A percentile compares a stretch with the other conserved stretches of the same genome.
Conservation (phyloP, 2,329 filamentous ascomycete genomes). For the Diaporthe sp. region DNA sequence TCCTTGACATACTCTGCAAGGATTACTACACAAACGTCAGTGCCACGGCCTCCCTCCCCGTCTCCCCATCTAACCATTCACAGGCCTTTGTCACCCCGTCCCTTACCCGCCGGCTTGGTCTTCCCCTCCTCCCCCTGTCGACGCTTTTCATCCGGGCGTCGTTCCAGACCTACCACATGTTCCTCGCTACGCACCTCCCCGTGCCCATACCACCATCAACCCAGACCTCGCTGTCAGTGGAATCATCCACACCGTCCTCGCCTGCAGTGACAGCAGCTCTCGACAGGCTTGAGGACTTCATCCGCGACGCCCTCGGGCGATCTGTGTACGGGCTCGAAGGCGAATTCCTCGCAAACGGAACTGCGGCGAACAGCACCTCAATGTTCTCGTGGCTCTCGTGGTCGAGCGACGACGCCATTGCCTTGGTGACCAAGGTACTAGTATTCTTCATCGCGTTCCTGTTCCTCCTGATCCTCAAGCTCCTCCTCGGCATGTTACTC, state of each 20-base stretch:
- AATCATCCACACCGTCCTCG: slow-evolving; percentile 72
- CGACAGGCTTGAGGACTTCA: slow-evolving; percentile 80
- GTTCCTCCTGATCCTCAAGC: slow-evolving; percentile 83
- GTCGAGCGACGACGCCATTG: slow-evolving; percentile 79
- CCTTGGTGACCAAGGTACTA: slow-evolving; percentile 82
- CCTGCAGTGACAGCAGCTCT: slow-evolving; percentile 82
- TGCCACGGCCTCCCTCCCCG: slow-evolving; percentile 8
- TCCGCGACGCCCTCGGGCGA: slow-evolving; percentile 81
- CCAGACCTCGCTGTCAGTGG: slow-evolving; percentile 73
- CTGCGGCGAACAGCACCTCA: slow-evolving; percentile 43
- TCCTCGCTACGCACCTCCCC: slow-evolving; percentile 87
- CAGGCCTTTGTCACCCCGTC: slow-evolving; percentile 92
- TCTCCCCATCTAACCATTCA: slow-evolving; percentile 29
- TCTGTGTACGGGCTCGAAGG: slow-evolving; percentile 73
- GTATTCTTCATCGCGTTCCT: slow-evolving; percentile 89
- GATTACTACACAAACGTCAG: slow-evolving; percentile 95
- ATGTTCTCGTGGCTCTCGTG: slow-evolving; percentile 60
- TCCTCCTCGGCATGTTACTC: slow-evolving; percentile 88
- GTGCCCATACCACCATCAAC: slow-evolving; percentile 74
- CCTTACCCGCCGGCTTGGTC: slow-evolving; percentile 85
- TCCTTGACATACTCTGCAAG: slow-evolving; percentile 93
- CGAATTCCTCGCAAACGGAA: slow-evolving; percentile 41
- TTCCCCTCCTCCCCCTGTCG: slow-evolving; percentile 91
- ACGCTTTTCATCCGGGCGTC: slow-evolving; percentile 96
- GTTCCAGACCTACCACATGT: slow-evolving; percentile 98